Evolutionary conservation across 2,329 filamentous ascomycete genomes (phyloP), one percentile per base, ranked within the genome.

Genomic region (Leptosphaerulina australis): DNA sequence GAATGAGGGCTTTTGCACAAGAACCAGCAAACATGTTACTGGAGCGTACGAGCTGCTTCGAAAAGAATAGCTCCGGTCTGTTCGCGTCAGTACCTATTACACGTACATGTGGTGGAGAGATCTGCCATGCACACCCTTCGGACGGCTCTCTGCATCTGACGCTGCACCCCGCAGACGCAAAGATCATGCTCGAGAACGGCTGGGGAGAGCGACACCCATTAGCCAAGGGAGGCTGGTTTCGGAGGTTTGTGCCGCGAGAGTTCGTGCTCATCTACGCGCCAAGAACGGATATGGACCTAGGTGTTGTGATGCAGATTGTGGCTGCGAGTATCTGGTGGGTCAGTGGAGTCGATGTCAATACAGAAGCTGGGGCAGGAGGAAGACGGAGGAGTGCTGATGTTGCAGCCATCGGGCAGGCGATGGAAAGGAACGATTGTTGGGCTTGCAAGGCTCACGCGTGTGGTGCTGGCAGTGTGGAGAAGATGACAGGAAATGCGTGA

Each of bases 191-290:
- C 18, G 81, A 86, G 59, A 85, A 84, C 55, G 88, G 90, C 1
- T 95, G 91, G 90, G 91, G 88, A 1, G 85, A 95, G 74, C 64
- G 81, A 15, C 83, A 85, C 73, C 82, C 82, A 4, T 60, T 91
- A 45, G 86, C 88, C 6, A 82, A 83, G 63, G 86, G 84, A 44
- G 83, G 84, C 33, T 85, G 83, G 77, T 81, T 86, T 56, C 78
- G 79, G 54, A 81, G 84, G 65, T 88, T 88, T 40, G 85, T 94
- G 46, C 88, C 90, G 0, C 75, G 79, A 3, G 86, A 88, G 31
- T 95, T 95, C 70, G 78, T 90, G 49, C 86, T 95, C 84, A 79
- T 95, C 4, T 96, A 96, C 74, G 88, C 90, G 14, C 90, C 91
- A 2, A 77, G 88, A 63, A 79, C 85, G 56, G 80, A 84, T 50